phyloP scores from a whole-genome alignment of 495 filamentous ascomycete species.

The Diplogelasinospora grovesii region DNA sequence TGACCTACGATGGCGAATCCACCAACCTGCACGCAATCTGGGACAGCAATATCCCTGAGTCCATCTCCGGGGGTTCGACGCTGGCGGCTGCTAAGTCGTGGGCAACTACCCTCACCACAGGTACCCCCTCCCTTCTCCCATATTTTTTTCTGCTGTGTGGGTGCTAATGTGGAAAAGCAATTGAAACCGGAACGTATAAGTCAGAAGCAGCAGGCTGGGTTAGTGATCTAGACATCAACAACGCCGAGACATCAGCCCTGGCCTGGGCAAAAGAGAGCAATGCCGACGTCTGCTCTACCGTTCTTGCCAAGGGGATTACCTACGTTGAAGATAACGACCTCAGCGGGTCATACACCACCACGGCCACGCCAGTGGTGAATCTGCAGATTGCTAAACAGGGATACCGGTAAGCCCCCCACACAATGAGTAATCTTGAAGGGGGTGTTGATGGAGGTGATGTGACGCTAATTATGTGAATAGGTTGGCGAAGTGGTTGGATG shows the following conservation, averaged over 20 bases:
- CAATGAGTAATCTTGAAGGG: no score
- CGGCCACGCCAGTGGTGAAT: conserved; percentile 47
- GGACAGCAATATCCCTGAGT: conserved; percentile 59
- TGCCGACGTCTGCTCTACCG: conserved; percentile 47
- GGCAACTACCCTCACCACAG: conserved; percentile 24
- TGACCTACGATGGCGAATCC: conserved; percentile 43
- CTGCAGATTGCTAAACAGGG: conserved; percentile 60
- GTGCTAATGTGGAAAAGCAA: no score
- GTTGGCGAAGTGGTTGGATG: conserved; percentile 31
- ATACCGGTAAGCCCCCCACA: no score
- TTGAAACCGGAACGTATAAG: conserved; percentile 42
- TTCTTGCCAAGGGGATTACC: conserved; percentile 26
- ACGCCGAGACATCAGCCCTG: conserved; percentile 30
- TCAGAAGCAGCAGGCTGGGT: conserved; percentile 32
- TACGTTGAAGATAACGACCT: conserved; percentile 41
- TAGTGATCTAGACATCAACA: no score
- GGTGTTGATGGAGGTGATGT: no score
- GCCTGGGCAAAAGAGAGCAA: conserved; percentile 54
- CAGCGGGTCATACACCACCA: conserved; percentile 46
- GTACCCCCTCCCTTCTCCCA: no score
- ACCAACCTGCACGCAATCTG: conserved; percentile 60
- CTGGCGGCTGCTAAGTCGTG: conserved; percentile 24
- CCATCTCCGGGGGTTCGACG: conserved; percentile 39
- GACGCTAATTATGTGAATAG: no score
- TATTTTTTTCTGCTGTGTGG: no score